These are phyloP conservation scores for Phragmites australis DNA, from an alignment of 176 grass and related monocot species.

Conservation along the genomic window DNA sequence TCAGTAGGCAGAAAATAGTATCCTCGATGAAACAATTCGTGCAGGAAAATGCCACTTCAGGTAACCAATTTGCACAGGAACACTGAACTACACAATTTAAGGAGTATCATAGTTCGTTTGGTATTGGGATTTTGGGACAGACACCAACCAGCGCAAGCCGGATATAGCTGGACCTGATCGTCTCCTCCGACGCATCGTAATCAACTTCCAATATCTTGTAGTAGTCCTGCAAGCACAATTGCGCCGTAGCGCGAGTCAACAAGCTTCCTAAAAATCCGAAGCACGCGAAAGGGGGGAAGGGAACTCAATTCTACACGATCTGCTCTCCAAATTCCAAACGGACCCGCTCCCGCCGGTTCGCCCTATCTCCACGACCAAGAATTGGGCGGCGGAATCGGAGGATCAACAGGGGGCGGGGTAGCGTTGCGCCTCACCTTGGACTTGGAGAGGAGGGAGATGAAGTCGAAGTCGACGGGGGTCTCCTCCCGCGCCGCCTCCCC, in stretches of 20 bases:
- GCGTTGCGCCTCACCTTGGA: conserved; percentile 52
- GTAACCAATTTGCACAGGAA: not conserved
- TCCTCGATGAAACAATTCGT: not conserved
- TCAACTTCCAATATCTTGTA: conserved; percentile 91
- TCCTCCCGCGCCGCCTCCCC: conserved; percentile 58
- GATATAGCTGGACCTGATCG: conserved; percentile 94
- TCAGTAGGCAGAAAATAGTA: not conserved
- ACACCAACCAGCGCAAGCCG: conserved; percentile 82
- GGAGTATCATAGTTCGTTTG: not conserved
- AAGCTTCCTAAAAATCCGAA: not conserved
- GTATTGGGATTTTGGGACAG: not conserved
- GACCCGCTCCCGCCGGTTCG: too few relatives aligned
- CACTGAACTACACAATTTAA: not conserved
- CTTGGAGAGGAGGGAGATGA: conserved; percentile 58
- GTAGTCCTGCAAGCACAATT: conserved; percentile 78
- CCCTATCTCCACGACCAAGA: not conserved
- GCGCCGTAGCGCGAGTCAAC: not conserved
- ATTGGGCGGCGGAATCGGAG: not conserved
- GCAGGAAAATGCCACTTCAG: not conserved
- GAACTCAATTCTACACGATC: not conserved
- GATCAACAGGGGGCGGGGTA: not conserved
- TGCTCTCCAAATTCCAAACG: not conserved
- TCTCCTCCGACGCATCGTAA: conserved; percentile 83
- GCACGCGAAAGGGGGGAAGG: not conserved
- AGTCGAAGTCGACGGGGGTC: conserved; percentile 78